phyloP scores from a whole-genome alignment of 73 alveolate species.

The Tetrahymena elliotti region DNA sequence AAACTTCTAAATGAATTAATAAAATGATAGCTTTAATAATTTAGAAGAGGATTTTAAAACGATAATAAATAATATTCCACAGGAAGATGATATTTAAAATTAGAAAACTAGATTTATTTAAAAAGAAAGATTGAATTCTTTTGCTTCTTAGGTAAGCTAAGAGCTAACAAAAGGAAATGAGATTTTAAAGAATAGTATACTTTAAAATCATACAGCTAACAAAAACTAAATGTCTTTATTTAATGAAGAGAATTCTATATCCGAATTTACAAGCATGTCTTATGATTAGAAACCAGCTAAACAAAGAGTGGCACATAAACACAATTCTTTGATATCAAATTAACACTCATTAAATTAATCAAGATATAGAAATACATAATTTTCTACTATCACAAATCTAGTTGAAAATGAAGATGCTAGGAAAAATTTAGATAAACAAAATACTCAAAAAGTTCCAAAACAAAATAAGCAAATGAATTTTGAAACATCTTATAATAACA shows the following conservation, averaged over 20 bases:
- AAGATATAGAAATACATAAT: no score
- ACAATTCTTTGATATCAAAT: not conserved
- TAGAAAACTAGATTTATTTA: no score
- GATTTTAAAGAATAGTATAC: no score
- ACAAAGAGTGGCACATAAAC: not conserved
- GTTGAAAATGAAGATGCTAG: not conserved
- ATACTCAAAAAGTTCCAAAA: no score
- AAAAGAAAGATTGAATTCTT: not conserved
- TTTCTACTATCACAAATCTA: not conserved
- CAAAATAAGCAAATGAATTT: no score
- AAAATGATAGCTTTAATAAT: no score
- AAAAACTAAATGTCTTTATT: no score
- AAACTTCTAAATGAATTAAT: no score
- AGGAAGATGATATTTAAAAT: not conserved
- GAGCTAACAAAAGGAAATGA: not conserved
- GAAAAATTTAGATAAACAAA: not conserved
- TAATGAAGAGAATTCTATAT: not conserved
- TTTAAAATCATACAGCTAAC: no score
- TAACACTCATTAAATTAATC: not conserved
- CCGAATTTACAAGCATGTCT: not conserved
- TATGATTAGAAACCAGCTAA: not conserved
- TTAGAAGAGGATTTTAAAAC: not conserved
- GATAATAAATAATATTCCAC: no score
- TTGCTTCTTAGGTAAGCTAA: not conserved
- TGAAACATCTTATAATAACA: no score